These are phyloP conservation scores for Claviceps sp. DNA, from an alignment of 2,329 filamentous ascomycete species.

Conservation along the genomic window DNA sequence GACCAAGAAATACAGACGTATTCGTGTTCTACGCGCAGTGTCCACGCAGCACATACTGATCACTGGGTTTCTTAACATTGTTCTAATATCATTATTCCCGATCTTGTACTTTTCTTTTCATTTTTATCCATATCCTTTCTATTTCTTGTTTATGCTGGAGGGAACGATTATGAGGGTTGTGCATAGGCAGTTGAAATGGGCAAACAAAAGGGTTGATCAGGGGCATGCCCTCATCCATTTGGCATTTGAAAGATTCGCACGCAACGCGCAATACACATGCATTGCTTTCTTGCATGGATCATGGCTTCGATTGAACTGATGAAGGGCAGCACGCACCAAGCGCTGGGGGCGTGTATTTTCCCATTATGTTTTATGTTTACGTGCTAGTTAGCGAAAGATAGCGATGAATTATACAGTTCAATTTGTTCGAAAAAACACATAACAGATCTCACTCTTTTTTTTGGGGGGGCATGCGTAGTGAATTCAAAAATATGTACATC, in stretches of 20 bases:
- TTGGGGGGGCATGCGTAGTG: no score
- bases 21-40: no score
- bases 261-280: background rate
- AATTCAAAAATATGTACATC: no score
- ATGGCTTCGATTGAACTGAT: background rate
- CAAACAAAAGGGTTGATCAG: background rate
- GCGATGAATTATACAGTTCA: no score
- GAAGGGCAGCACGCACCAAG: slow-evolving; percentile 9
- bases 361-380: slow-evolving; percentile 2
- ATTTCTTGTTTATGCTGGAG: no score
- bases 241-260: background rate
- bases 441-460: no score
- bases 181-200: no score
- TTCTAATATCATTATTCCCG: background rate
- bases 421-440: no score
- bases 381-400: no score
- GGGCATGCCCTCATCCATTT: background rate
- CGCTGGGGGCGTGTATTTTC: slow-evolving; percentile 5
- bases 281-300: no score
- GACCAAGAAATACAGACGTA: no score
- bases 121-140: background rate
- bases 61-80: background rate
- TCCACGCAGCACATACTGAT: background rate
- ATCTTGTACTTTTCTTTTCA: background rate
- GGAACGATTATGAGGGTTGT: no score